Evolutionary conservation across 805 yeast genomes (phyloP), one percentile per base, ranked within the genome.

Genomic region (Maudiozyma bulderi): DNA sequence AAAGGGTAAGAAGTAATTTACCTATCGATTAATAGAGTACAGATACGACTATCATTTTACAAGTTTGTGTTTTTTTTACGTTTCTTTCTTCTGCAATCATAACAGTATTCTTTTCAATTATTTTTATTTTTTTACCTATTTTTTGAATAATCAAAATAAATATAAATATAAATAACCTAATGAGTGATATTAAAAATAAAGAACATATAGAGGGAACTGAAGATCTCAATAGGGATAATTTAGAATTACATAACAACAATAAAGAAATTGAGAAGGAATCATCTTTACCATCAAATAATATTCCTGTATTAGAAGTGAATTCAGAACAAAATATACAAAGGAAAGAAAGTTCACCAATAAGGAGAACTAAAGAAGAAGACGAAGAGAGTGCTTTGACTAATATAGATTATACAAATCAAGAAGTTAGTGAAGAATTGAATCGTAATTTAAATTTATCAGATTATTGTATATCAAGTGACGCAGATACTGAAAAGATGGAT

Each of bases 401-500:
- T 28, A 52, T 61, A 2, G 64, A 59, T 43, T 54, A 54, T n/a
- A 54, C 54, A 32, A 50, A 45, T 29, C 51, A 48, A 28, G 52
- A 47, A 30, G 45, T 20, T 13, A 47, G 29, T 14, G 53, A 47
- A 9, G 85, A 79, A 49, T 64, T 79, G 53, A 80, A 77, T 44
- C 40, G 46, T 11, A 84, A 78, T 47, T 72, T 78, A 50, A 81
- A 81, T 55, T 40, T 60, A 28, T 56, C 61, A 9, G 67, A 61
- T 42, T 57, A 57, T 47, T 62, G 59, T 47, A 53, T 64, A 32
- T 60, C 67, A 10, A 83, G 93, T 13, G 96, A 89, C 66, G 95
- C 93, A 14, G 97, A 89, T 62, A 89, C 97, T 0, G 96, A 89
- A 61, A 83, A 79, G 57, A 80, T 88, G 86, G 91, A 80, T 42